Base-by-base conservation (phyloP, 164 flowering plant genomes). In the Paratinospora sagittata region DNA sequence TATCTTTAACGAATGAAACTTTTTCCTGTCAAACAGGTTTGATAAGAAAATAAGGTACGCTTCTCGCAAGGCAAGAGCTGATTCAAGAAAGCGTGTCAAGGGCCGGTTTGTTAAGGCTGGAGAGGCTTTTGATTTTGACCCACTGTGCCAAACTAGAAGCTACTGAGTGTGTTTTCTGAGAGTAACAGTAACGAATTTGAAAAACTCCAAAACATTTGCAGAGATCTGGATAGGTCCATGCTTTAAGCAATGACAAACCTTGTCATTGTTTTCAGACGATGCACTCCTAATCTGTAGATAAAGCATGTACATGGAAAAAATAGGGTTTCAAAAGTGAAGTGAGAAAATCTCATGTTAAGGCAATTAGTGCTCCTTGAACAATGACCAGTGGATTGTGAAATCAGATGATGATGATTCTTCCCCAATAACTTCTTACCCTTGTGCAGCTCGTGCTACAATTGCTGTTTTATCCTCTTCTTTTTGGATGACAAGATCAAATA, bases 91-190 rank as follows among this genome's bases (percentile, higher is more conserved):
- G 75, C 87, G 87, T 69, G 89, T 84, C 69, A 86, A 84, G 81
- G 89, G 89, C 24, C 80, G 87, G 16, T 86, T 86, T 77, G 84
- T 86, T 58, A 86, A 86, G 84, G 86, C 89, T 45, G 87, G 89
- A 27, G 87, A 84, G 47, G 82, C 81, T 65, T 86, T 78, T 76
- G 89, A 86, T 67, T 86, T 80, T 65, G 87, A 86, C 66, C 89
- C 89, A 27, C 8, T 82, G 75, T 73, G 78, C 76, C 73, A 78
- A 57, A 78, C 84, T 13, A 78, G 80, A 64, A 85, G 64, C 17
- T 61, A 2, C 33, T 61, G 64, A 61, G 64, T 9, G 16, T 27
- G 1, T 8, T 24, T 26, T 61, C 34, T 61, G 1, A 27, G 23
- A 61, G 17, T 24, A 0, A 61, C 8, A 26, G 33, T 14, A 61